These are phyloP conservation scores for Ceratobasidium sp. DNA, from an alignment of 1,284 basidiomycete species.

Conservation along the genomic window DNA sequence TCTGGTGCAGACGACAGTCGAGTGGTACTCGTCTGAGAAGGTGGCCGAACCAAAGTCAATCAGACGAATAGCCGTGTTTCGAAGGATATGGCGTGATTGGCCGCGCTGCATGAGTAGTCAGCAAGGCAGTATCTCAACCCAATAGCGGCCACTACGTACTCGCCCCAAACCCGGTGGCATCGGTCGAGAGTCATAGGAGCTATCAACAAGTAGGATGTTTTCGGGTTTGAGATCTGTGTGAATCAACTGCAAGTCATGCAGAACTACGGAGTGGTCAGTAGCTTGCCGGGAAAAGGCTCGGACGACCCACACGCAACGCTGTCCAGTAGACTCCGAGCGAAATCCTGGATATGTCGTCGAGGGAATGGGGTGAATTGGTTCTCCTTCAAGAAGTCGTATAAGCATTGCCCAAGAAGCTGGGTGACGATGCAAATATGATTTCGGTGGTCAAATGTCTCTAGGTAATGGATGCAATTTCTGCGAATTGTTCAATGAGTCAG, in stretches of 20 bases:
- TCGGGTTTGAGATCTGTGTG: conserved; percentile 99
- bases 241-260: conserved; percentile 91
- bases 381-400: conserved; percentile 99
- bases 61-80: conserved; percentile 91
- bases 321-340: conserved; percentile 90
- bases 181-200: conserved; percentile 39
- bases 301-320: conserved; percentile 89
- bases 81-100: conserved; percentile 72
- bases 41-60: conserved; percentile 99
- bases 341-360: conserved; percentile 93
- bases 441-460: conserved; percentile 95
- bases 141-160: conserved; percentile 37
- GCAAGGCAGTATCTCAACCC: background rate
- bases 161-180: conserved; percentile 36
- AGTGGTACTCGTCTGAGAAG: conserved; percentile 98
- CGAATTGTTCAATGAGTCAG: conserved; percentile 48
- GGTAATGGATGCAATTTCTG: conserved; percentile 97
- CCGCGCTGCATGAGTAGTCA: conserved; percentile 11
- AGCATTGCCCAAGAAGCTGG: conserved; percentile 95
- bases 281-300: conserved; percentile 21
- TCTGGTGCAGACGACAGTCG: conserved; percentile 95
- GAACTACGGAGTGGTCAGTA: conserved; percentile 64
- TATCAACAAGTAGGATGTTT: conserved; percentile 94
- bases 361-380: conserved; percentile 98
- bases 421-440: conserved; percentile 99